Evolutionary conservation across 257 asterid species (phyloP), one percentile per base, ranked within the genome.

Genomic region (Voacanga thouarsii): DNA sequence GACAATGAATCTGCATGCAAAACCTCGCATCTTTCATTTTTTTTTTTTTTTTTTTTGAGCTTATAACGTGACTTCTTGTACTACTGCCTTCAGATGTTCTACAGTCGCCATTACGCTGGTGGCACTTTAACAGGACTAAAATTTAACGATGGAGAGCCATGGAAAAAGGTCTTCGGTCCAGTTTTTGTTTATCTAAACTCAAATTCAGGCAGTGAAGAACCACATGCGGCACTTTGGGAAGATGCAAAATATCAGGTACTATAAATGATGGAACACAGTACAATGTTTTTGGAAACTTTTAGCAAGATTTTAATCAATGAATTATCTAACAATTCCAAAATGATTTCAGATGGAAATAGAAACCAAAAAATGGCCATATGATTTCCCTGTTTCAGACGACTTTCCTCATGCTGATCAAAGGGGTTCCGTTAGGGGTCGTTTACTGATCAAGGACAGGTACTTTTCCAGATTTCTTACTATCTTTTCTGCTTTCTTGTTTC

Each of bases 131-230:
- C 53, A 7, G 91, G 96, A 78, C 78, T 87, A 66, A 77, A 21
- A 78, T 83, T 72, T 85, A 89, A 0, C 85, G 77, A 84, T 80
- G 92, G 94, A 23, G 97, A 94, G 85, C 82, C 94, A 7, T 94
- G 98, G 97, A 92, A 87, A 82, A 92, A 92, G 70, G 96, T 92
- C 3, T 92, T 88, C 64, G 98, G 98, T 75, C 98, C 98, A 1
- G 87, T 92, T 77, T 92, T 89, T 82, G 68, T 90, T 53, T 94
- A 94, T 77, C 75, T 92, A 11, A 94, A 94, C 83, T 87, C 90
- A 4, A 85, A 81, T 77, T 79, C 84, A 78, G 83, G 73, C 7
- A 85, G 82, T 44, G 77, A 82, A 41, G 77, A 87, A 71, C 90
- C 91, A 23, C 28, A 55, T 28, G 53, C 75, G 0, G 71, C 88